These are phyloP conservation scores for Hordeum marinum DNA, from an alignment of 176 grass and related monocot species.

Conservation along the genomic window DNA sequence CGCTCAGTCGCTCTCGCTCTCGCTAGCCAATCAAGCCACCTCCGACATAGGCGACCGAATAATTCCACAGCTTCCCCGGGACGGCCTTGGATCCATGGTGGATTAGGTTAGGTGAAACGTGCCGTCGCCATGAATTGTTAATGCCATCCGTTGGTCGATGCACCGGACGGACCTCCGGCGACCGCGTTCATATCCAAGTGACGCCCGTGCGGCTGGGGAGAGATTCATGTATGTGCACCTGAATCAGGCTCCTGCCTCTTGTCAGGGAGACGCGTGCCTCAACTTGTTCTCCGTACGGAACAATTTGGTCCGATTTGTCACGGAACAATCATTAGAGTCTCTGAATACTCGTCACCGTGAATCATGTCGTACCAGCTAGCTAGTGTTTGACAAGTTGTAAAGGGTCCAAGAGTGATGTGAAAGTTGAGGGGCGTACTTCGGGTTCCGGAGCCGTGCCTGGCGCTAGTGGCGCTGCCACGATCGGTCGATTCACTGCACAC, in stretches of 20 bases:
- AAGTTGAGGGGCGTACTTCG: not conserved
- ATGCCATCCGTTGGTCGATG: not conserved
- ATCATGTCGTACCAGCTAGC: not conserved
- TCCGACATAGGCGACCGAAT: slow-evolving; percentile 12
- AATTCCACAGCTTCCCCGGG: not conserved
- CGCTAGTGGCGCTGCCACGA: no score
- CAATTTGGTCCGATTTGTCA: not conserved
- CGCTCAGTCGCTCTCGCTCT: not conserved
- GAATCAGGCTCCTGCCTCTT: no score
- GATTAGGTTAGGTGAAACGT: slow-evolving; percentile 11
- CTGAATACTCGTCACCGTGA: not conserved
- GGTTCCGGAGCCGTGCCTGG: no score
- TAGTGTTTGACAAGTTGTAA: not conserved
- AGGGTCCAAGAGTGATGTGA: not conserved
- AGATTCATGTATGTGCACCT: not conserved
- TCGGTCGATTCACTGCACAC: not conserved
- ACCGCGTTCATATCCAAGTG: not conserved
- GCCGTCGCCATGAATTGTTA: not conserved
- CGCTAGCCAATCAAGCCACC: not conserved
- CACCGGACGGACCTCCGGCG: not conserved
- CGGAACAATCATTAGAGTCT: not conserved
- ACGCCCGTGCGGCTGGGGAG: not conserved
- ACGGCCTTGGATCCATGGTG: not conserved
- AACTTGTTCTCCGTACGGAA: not conserved
- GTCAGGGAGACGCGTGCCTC: no score